phyloP scores from a whole-genome alignment of 2,329 filamentous ascomycete genomes.

The Penicillium thymicola region DNA sequence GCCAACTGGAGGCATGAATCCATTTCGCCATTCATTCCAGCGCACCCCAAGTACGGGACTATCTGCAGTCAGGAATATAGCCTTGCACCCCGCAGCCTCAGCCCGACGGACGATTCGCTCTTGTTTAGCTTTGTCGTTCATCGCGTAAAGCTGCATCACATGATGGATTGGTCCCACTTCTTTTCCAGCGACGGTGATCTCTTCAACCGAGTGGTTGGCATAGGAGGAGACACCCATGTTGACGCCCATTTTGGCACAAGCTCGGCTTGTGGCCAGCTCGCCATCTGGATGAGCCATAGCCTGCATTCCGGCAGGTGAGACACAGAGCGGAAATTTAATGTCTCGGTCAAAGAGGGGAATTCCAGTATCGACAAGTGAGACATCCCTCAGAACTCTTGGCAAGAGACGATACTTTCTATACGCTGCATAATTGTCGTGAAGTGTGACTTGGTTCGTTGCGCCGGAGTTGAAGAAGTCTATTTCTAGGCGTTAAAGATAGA shows the following conservation, averaged over 20 bases:
- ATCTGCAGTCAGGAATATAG: conserved; percentile 55
- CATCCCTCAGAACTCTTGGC: conserved; percentile 45
- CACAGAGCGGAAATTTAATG: conserved; percentile 50
- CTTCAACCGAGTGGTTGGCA: conserved; percentile 46
- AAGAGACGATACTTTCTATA: conserved; percentile 50
- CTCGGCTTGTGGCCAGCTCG: conserved; percentile 50
- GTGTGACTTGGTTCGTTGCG: conserved; percentile 35
- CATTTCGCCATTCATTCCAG: conserved; percentile 53
- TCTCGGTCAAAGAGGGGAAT: conserved; percentile 43
- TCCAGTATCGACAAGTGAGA: conserved; percentile 42
- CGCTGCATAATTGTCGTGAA: conserved; percentile 53
- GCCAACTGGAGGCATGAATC: conserved; percentile 47
- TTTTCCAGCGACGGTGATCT: conserved; percentile 40
- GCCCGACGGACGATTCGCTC: conserved; percentile 28
- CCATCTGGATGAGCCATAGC: conserved; percentile 52
- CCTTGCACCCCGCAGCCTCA: conserved; percentile 42
- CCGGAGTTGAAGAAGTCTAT: conserved; percentile 57
- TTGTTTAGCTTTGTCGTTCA: conserved; percentile 25
- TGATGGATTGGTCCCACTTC: conserved; percentile 20
- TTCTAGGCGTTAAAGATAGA: background rate
- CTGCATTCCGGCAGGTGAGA: conserved; percentile 55
- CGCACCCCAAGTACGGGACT: conserved; percentile 53
- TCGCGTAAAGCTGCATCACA: conserved; percentile 27
- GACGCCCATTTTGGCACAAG: conserved; percentile 42
- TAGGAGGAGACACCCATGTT: conserved; percentile 51